Evolutionary conservation across 176 grass and related monocot genomes (phyloP), one percentile per base, ranked within the genome.

Genomic region (Ensete ventricosum): DNA sequence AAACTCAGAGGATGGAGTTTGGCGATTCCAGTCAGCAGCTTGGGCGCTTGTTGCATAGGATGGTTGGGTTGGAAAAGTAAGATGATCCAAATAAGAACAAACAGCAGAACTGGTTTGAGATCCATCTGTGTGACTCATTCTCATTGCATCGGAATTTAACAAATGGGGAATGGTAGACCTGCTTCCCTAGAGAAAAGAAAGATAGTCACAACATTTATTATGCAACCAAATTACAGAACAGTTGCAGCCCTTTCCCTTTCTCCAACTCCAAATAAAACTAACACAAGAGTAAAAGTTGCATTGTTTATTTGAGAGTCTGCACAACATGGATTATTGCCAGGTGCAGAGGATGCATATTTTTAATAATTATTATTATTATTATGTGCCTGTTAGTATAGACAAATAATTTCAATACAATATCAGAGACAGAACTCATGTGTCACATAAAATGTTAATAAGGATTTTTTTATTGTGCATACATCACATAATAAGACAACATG

Each of bases 1-100:
- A 69, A 69, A 69, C 52, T 78, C 77, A 55, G 77, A 79, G 53
- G 64, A 79, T 48, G 77, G 52, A 69, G 64, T 16, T 52, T 70
- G 77, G 7, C 24, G 62, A 50, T 53, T 79, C 77, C 64, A 69
- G 23, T 79, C 53, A 20, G 50, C 22, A 54, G 63, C 62, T 55
- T 13, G 34, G 43, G 19, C 14, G 11, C 23, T 78, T 34, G 76
- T 67, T 68, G 50, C 22, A 70, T 70, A 69, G n/a, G 64, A 69
- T 14, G 77, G 11, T 22, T 79, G 64, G 48, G 53, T 26, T 55
- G 24, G 4, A 21, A 43, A 79, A 34, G 14, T 79, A 20, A 26
- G 54, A 8, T 24, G 52, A 69, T 69, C 69, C 27, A 77, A 65
- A 10, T 77, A 62, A 53, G 54, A 79, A 9, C 52, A 48, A 79